Base-by-base conservation (phyloP, 169 alveolate genomes). In the Babesia gibsoni region DNA sequence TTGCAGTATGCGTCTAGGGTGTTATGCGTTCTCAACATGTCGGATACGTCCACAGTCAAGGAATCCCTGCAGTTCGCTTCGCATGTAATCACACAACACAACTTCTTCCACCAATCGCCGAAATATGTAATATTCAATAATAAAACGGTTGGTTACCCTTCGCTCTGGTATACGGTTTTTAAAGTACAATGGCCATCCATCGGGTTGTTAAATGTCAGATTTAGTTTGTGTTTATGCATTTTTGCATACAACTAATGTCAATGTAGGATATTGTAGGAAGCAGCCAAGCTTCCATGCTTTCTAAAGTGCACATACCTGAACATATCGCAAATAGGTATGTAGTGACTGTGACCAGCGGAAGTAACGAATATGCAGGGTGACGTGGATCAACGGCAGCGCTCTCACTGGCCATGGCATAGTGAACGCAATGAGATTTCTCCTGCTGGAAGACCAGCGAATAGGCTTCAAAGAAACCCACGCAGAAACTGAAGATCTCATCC, bases 331-430 rank as follows among this genome's bases (percentile, higher is more conserved):
- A 41, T n/a, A 77, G 74, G 86, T 68, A 27, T 14, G 79, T 52
- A 20, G 14, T 10, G 7, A 32, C 20, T 7, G 2, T n/a, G 30
- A 29, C 1, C 0, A 23, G 8, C 16, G 6, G 20, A 27, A 25
- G 8, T 8, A 35, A 52, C 37, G 9, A 16, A n/a, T 23, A 8
- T 43, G 14, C 50, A 77, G 86, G 41, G 45, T 32, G 56, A 67
- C 22, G 12, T 29, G 70, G 50, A 45, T 77, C 16, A 20, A 66
- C 25, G 86, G 86, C n/a, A 77, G 86, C 48, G 67, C 86, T 8
- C 61, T 77, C 30, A 67, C 74, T 16, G 86, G 86, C 14, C 56
- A 53, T 20, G 86, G 86, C 7, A 52, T 77, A 9, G 61, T 53
- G 27, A 69, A 58, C 30, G 4, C 81, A 4, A 23, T 77, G 20